Conservation (phyloP, 768 basidiomycete genomes). For the Scleroderma bovista region DNA sequence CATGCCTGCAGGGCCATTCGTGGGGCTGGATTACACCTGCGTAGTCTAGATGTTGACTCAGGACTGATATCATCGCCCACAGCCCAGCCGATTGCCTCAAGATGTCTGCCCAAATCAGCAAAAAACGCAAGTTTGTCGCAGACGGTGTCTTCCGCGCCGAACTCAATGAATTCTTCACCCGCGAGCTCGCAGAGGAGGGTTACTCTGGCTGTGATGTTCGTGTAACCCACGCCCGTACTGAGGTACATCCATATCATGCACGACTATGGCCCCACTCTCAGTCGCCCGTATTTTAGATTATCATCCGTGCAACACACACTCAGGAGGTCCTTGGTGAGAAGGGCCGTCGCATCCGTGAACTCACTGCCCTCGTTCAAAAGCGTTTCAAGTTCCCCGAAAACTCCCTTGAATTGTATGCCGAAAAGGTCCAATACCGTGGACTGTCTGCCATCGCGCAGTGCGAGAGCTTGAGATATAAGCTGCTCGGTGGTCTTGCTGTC, state of each 20-base stretch:
- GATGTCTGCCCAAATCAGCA: conserved; percentile 89
- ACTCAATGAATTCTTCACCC: conserved; percentile 97
- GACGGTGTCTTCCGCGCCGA: conserved; percentile 99
- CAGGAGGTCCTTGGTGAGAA: conserved; percentile 99
- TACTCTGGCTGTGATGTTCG: conserved; percentile 99
- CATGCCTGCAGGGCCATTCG: background rate
- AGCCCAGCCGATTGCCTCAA: conserved; percentile 28
- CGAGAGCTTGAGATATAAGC: conserved; percentile 97
- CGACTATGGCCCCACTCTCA: conserved; percentile 1
- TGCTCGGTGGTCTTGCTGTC: conserved; percentile 98
- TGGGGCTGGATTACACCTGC: conserved; percentile 11
- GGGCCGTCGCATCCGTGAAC: conserved; percentile 97
- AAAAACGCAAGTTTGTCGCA: conserved; percentile 98
- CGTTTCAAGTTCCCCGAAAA: conserved; percentile 99
- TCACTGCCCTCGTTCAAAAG: conserved; percentile 97
- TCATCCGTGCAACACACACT: conserved; percentile 99
- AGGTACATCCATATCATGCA: conserved; percentile 42
- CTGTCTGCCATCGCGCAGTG: conserved; percentile 98
- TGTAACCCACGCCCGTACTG: conserved; percentile 97
- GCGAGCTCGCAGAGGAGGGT: conserved; percentile 97
- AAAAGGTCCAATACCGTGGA: conserved; percentile 98
- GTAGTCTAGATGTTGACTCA: background rate
- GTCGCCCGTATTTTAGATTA: conserved; percentile 54
- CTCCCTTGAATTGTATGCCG: conserved; percentile 97
- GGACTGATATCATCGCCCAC: conserved; percentile 14